These are phyloP conservation scores for Saturnispora hagleri DNA, from an alignment of 805 yeast species.

Conservation along the genomic window DNA sequence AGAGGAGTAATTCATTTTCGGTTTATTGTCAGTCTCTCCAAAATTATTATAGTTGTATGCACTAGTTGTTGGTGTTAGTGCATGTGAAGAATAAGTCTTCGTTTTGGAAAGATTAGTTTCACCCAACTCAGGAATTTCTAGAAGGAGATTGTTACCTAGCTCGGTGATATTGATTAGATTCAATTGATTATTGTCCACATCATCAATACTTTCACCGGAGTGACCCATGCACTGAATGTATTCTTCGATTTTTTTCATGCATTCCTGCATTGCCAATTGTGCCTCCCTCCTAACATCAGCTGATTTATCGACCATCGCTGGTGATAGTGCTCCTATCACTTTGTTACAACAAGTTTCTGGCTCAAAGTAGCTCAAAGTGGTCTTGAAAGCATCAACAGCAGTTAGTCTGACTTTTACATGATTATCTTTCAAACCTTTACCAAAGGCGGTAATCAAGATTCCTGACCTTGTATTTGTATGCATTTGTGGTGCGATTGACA, in stretches of 20 bases:
- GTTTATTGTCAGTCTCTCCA: background rate
- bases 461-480: slow-evolving; percentile 49
- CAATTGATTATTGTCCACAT: background rate
- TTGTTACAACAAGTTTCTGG: slow-evolving; percentile 72
- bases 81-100: slow-evolving; percentile 8
- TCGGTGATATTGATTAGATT: background rate
- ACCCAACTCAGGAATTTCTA: slow-evolving; percentile 2
- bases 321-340: slow-evolving; percentile 76
- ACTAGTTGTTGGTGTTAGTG: background rate
- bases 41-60: no score
- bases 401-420: slow-evolving; percentile 65
- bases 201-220: slow-evolving; percentile 4
- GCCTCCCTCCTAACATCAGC: slow-evolving; percentile 66
- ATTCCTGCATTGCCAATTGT: slow-evolving; percentile 51
- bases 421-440: slow-evolving; percentile 74
- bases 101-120: slow-evolving; percentile 1
- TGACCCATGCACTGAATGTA: slow-evolving; percentile 23
- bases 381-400: slow-evolving; percentile 65
- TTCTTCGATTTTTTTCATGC: slow-evolving; percentile 43
- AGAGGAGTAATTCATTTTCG: background rate
- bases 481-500: slow-evolving; percentile 53
- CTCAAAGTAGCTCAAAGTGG: slow-evolving; percentile 54
- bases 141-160: background rate
- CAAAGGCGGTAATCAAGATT: slow-evolving; percentile 79
- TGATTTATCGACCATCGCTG: slow-evolving; percentile 71